A percentile compares a stretch with the other conserved stretches of the same genome.
phyloP scores from a whole-genome alignment of 2,329 filamentous ascomycete genomes.

The Hypoxylon sp. region DNA sequence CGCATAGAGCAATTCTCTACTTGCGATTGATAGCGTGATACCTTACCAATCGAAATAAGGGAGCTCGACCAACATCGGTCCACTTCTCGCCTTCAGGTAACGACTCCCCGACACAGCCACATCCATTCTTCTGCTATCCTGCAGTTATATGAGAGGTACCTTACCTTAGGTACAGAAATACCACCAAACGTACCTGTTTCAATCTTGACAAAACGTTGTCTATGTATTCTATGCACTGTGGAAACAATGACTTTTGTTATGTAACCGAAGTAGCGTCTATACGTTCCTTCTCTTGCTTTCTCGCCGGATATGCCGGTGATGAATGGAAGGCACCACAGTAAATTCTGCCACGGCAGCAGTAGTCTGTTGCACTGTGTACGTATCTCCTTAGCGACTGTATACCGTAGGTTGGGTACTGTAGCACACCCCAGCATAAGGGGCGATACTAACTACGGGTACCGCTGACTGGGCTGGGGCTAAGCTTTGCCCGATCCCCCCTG shows the following conservation, averaged over 20 bases:
- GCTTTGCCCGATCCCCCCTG: slow-evolving; percentile 46
- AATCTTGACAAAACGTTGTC: slow-evolving; percentile 36
- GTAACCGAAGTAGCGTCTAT: slow-evolving; percentile 1
- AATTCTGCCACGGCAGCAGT: neutral
- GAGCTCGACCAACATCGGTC: slow-evolving; percentile 33
- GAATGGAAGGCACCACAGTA: slow-evolving; percentile 6
- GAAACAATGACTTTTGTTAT: neutral
- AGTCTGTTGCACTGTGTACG: neutral
- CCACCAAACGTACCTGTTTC: slow-evolving; percentile 10
- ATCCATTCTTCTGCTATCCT: slow-evolving; percentile 20
- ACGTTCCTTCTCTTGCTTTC: neutral
- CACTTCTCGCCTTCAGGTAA: slow-evolving; percentile 33
- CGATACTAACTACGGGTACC: slow-evolving; percentile 35
- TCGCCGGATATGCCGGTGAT: slow-evolving; percentile 26
- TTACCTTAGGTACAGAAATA: neutral
- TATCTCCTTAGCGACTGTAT: slow-evolving; percentile 11
- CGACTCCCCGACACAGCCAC: slow-evolving; percentile 41
- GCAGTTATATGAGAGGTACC: neutral
- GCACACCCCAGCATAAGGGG: slow-evolving; percentile 38
- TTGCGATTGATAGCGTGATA: slow-evolving; percentile 28
- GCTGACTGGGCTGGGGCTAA: slow-evolving; percentile 38
- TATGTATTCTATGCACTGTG: slow-evolving; percentile 36
- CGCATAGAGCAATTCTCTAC: neutral
- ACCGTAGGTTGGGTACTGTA: slow-evolving; percentile 25
- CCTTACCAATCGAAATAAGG: slow-evolving; percentile 24